Conservation (phyloP, 2,329 filamentous ascomycete genomes). For the Hypoxylon sp. region DNA sequence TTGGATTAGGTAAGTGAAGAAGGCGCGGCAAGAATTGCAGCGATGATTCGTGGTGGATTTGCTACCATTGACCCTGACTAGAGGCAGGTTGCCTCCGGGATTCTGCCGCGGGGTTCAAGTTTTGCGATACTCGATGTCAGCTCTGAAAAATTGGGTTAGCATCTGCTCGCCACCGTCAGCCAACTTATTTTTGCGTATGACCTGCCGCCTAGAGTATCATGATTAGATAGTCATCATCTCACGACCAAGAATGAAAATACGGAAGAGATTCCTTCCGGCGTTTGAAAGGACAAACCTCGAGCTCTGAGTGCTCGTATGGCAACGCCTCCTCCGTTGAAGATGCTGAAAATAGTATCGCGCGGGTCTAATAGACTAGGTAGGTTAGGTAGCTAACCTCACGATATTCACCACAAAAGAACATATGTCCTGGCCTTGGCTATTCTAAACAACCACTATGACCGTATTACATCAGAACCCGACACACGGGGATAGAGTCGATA, state of each 20-base stretch:
- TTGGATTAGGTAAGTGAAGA: slow-evolving; percentile 3
- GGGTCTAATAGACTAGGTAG: background rate
- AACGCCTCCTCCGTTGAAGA: background rate
- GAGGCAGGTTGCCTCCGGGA: background rate
- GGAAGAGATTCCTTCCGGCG: slow-evolving; percentile 1
- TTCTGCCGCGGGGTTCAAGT: slow-evolving; percentile 3
- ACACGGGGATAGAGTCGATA: slow-evolving; percentile 3
- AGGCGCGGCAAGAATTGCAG: background rate
- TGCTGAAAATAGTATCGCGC: slow-evolving; percentile 7
- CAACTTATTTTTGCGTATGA: slow-evolving; percentile 1
- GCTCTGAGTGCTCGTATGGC: background rate
- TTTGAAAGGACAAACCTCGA: background rate
- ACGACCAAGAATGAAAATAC: background rate
- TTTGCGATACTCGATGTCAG: background rate
- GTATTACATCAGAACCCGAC: slow-evolving; percentile 16
- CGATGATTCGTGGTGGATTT: background rate
- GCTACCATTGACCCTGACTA: background rate
- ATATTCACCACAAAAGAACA: slow-evolving; percentile 12
- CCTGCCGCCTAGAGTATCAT: background rate
- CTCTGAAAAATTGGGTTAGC: background rate
- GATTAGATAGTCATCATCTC: slow-evolving; percentile 3
- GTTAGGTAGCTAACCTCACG: background rate
- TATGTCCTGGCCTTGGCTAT: background rate
- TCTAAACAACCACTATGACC: slow-evolving; percentile 8
- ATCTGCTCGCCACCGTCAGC: slow-evolving; percentile 6